phyloP scores from a whole-genome alignment of 2,329 filamentous ascomycete genomes.

The Metarhizium sp. region DNA sequence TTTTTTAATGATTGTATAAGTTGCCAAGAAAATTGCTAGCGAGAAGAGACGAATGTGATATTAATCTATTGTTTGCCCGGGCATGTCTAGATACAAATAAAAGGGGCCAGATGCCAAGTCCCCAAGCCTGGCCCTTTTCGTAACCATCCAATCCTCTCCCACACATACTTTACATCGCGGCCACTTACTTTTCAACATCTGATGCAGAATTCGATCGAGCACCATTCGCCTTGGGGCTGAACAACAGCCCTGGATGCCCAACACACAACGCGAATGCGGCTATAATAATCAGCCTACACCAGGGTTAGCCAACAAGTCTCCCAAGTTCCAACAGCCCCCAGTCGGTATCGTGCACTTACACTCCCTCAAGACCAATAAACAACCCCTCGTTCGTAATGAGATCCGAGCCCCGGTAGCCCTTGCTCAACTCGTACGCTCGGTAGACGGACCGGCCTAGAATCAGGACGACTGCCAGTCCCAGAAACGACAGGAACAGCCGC shows the following conservation, averaged over 20 bases:
- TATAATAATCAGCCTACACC: constrained; percentile 22
- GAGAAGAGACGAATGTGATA: no score
- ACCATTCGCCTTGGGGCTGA: not conserved
- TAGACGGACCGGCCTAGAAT: constrained; percentile 55
- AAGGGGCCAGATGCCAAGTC: no score
- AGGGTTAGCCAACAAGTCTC: not conserved
- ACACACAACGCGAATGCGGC: constrained; percentile 27
- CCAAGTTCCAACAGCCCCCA: no score
- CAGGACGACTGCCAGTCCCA: constrained; percentile 43
- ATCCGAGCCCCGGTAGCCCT: constrained; percentile 46
- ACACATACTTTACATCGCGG: not conserved
- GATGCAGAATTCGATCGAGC: not conserved
- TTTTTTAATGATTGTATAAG: not conserved
- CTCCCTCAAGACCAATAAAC: constrained; percentile 46
- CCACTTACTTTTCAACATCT: not conserved
- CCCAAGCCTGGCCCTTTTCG: no score
- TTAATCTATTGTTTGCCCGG: no score
- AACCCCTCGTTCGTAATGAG: constrained; percentile 41
- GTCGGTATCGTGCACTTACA: constrained; percentile 16
- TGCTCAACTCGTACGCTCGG: constrained; percentile 53
- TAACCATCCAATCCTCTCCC: no score
- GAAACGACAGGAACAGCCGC: constrained; percentile 38
- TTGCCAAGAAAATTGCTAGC: no score
- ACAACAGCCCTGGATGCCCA: constrained; percentile 25
- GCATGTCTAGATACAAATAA: no score